Conservation (phyloP, 352 stramenopile species). For the Globisporangium barbulae region DNA sequence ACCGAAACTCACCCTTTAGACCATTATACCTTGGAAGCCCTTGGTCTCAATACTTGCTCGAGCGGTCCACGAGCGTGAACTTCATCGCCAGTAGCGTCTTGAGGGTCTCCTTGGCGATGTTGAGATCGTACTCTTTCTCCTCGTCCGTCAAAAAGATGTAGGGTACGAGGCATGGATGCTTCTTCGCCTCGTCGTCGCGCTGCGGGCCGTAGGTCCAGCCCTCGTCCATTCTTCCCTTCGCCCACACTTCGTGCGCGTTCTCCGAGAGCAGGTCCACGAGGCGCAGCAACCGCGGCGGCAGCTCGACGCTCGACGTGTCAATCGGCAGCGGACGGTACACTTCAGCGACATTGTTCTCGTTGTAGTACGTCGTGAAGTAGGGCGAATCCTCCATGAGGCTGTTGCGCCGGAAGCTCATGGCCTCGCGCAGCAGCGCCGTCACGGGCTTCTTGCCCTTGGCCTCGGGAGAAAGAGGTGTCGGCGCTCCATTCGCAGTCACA, state of each 20-base stretch:
- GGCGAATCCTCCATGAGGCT: slow-evolving; percentile 79
- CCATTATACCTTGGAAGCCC: background rate
- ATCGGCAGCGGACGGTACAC: slow-evolving; percentile 75
- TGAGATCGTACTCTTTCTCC: slow-evolving; percentile 88
- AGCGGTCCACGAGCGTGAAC: slow-evolving; percentile 75
- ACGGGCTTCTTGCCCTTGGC: slow-evolving; percentile 44
- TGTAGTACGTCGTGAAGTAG: slow-evolving; percentile 78
- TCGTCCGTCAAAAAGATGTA: slow-evolving; percentile 89
- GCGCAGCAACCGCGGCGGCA: slow-evolving; percentile 57
- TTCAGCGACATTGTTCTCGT: slow-evolving; percentile 41
- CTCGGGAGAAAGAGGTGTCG: slow-evolving; percentile 22
- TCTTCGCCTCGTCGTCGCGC: slow-evolving; percentile 74
- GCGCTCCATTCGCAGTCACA: slow-evolving; percentile 14
- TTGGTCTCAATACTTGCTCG: slow-evolving; percentile 44
- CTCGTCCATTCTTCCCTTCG: slow-evolving; percentile 84
- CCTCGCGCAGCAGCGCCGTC: slow-evolving; percentile 58
- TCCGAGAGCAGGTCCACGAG: slow-evolving; percentile 82
- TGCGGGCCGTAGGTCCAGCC: slow-evolving; percentile 83
- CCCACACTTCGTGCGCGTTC: slow-evolving; percentile 87
- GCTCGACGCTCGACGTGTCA: slow-evolving; percentile 65
- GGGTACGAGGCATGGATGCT: slow-evolving; percentile 81
- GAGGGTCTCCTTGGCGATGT: slow-evolving; percentile 84
- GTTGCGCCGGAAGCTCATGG: slow-evolving; percentile 73
- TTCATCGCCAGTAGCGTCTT: slow-evolving; percentile 88
- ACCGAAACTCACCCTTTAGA: background rate